Evolutionary conservation across 345 rosid species (phyloP), one percentile per base, ranked within the genome.

Genomic region (Excoecaria agallocha): DNA sequence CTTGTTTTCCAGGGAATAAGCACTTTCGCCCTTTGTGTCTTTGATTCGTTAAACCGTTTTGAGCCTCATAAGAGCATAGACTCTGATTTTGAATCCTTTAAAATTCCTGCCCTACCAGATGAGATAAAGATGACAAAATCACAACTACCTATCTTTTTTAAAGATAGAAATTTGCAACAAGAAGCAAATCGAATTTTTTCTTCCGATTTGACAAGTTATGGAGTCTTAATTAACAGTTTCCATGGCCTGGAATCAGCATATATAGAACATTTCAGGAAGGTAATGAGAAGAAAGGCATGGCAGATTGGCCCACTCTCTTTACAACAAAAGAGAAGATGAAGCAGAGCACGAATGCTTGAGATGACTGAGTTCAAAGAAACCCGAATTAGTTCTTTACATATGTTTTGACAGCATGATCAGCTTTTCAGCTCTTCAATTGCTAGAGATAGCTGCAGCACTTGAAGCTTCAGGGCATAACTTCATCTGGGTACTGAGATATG

Each of bases 401-500:
- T 84, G 83, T 35, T 87, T 89, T 52, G 91, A 88, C 1, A 87
- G 86, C 22, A 56, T 73, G 73, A 30, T 69, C 1, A 68, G n/a
- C 13, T 81, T 86, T 70, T 67, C 77, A 5, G 38, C 68, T 22
- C 61, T 69, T 11, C 88, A 86, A 38, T 72, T 86, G 0, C 30
- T 76, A 41, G 86, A 89, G 78, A 82, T 87, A 3, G 87, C 82
- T 0, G 50, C 39, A 0, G 91, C 83, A 10, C 80, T 89, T 0
- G 84, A 83, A 82, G 71, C 73, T 49, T 78, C 84, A 0, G 80
- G 77, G 2, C 74, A 77, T 43, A 76, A 79, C 22, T 89, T 89
- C 80, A 81, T 89, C 5, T 86, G 93, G 91, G 93, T 83, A 12
- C 70, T 85, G 62, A 78, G 81, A 16, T 59, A 25, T 3, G 12